A percentile compares a stretch with the other conserved stretches of the same genome.
Conservation (phyloP, 208 protist species). For the Leptomonas seymouri region DNA sequence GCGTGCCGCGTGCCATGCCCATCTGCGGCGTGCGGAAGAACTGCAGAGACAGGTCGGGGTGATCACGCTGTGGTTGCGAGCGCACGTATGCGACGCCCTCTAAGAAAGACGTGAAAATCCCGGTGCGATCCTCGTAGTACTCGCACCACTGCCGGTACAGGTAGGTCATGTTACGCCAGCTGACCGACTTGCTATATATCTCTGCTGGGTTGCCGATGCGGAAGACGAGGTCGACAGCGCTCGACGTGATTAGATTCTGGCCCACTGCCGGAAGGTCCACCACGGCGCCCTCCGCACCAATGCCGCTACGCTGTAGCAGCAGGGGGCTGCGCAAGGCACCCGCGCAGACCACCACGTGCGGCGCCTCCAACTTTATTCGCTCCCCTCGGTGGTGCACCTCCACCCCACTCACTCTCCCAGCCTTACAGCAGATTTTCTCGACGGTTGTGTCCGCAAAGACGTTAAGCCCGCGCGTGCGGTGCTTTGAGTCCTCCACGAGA, state of each 20-base stretch:
- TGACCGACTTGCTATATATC: slow-evolving; percentile 69
- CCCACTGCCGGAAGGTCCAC: slow-evolving; percentile 51
- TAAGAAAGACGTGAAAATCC: slow-evolving; percentile 59
- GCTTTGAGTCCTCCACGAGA: slow-evolving; percentile 32
- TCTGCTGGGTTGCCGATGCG: slow-evolving; percentile 26
- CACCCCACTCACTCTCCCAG: slow-evolving; percentile 22
- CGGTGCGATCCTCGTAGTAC: slow-evolving; percentile 64
- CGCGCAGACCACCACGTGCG: slow-evolving; percentile 49
- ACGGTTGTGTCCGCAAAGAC: slow-evolving; percentile 36
- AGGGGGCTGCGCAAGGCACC: slow-evolving; percentile 60
- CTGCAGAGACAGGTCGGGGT: slow-evolving; percentile 55
- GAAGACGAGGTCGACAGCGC: slow-evolving; percentile 56
- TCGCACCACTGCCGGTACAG: slow-evolving; percentile 69
- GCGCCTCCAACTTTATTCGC: slow-evolving; percentile 4
- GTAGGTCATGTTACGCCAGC: slow-evolving; percentile 57
- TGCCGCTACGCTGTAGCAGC: slow-evolving; percentile 66
- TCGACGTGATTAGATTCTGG: slow-evolving; percentile 65
- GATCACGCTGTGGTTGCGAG: slow-evolving; percentile 27
- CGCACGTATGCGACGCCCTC: slow-evolving; percentile 71
- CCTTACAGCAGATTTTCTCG: slow-evolving; percentile 40
- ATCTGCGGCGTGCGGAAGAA: slow-evolving; percentile 72
- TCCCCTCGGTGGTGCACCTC: slow-evolving; percentile 17
- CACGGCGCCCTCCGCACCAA: slow-evolving; percentile 44
- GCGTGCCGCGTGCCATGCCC: slow-evolving; percentile 32
- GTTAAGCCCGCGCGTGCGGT: slow-evolving; percentile 45